Percentiles rank a stretch among this genome's conserved stretches.
Conservation (phyloP, 345 rosid genomes). For the Aethionema arabicum region DNA sequence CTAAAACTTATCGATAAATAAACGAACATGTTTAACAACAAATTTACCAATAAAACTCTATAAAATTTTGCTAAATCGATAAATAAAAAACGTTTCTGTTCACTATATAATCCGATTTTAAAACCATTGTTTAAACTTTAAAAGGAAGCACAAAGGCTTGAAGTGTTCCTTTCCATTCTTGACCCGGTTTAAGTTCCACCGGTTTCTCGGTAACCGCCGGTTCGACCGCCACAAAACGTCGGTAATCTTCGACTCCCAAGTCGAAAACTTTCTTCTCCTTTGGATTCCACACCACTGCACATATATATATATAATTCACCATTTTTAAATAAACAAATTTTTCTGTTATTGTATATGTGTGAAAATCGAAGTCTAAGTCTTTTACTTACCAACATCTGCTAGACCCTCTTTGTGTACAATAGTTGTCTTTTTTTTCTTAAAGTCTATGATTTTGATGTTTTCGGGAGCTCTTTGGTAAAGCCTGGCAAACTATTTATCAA, state of each 20-base stretch:
- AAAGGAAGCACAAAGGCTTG: constrained; percentile 67
- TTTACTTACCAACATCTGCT: constrained; percentile 47
- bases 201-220: constrained; percentile 76
- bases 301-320: too few relatives aligned
- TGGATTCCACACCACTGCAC: constrained; percentile 91
- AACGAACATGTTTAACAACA: too few relatives aligned
- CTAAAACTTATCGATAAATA: too few relatives aligned
- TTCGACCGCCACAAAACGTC: constrained; percentile 80
- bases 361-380: too few relatives aligned
- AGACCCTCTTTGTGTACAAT: constrained; percentile 94
- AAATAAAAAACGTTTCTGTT: too few relatives aligned
- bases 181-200: constrained; percentile 72
- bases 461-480: constrained; percentile 76
- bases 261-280: constrained; percentile 88
- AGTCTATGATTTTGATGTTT: constrained; percentile 79
- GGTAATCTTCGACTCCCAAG: constrained; percentile 83
- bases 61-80: too few relatives aligned
- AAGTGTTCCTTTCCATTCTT: constrained; percentile 87
- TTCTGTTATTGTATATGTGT: too few relatives aligned
- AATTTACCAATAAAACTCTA: too few relatives aligned
- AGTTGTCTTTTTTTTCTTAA: constrained; percentile 83
- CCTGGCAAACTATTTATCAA: constrained; percentile 56
- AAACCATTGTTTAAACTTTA: too few relatives aligned
- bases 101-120: too few relatives aligned
- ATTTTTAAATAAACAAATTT: too few relatives aligned